A percentile compares a stretch with the other conserved stretches of the same genome.
Conservation (phyloP, 148 eudicot genomes). For the Amaranthus cruentus region DNA sequence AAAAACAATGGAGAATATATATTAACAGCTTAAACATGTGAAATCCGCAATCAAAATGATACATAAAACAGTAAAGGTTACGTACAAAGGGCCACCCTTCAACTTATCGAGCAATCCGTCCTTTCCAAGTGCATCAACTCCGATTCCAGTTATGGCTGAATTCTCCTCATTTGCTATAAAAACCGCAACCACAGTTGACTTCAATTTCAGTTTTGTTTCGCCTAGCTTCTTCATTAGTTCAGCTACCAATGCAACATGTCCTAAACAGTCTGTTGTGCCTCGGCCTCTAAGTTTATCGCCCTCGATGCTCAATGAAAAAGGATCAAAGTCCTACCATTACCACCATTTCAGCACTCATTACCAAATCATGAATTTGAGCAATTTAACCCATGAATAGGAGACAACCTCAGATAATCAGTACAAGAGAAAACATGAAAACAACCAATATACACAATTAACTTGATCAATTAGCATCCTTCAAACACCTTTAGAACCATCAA, state of each 20-base stretch:
- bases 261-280: conserved; percentile 96
- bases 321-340: conserved; percentile 77
- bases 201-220: conserved; percentile 70
- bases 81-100: conserved; percentile 93
- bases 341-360: no score
- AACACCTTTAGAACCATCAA: no score
- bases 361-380: no score
- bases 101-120: conserved; percentile 73
- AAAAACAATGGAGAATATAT: conserved; percentile 8
- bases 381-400: no score
- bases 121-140: conserved; percentile 87
- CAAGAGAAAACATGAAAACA: no score
- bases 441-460: no score
- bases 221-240: conserved; percentile 87
- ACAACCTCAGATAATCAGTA: no score
- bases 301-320: conserved; percentile 80
- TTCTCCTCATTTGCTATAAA: conserved; percentile 97
- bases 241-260: conserved; percentile 92
- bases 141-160: conserved; percentile 87
- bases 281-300: conserved; percentile 93
- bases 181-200: conserved; percentile 89
- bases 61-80: conserved; percentile 2
- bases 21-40: not conserved
- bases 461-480: no score
- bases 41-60: not conserved